Conservation (phyloP, 1,284 basidiomycete genomes). For the Trametes versicolor region DNA sequence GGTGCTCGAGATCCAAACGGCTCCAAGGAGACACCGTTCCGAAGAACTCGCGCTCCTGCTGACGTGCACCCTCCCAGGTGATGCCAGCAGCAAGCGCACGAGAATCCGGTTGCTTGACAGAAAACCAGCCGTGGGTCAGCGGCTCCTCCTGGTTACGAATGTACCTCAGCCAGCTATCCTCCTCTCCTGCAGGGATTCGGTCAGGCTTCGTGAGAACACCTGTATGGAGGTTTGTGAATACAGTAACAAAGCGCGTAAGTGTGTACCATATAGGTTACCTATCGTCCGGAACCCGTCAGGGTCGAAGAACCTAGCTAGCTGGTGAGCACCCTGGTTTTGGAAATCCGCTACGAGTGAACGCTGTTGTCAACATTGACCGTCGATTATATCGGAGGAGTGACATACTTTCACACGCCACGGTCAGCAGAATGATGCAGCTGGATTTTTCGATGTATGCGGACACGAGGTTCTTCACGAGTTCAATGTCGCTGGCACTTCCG, state of each 20-base stretch:
- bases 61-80: constrained; percentile 67
- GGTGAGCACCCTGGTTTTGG: constrained; percentile 77
- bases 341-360: constrained; percentile 70
- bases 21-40: constrained; percentile 64
- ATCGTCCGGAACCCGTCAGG: constrained; percentile 72
- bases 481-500: constrained; percentile 64
- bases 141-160: constrained; percentile 64
- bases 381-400: constrained; percentile 6
- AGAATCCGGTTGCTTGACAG: constrained; percentile 76
- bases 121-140: constrained; percentile 73
- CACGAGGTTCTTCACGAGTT: constrained; percentile 67
- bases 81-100: constrained; percentile 62
- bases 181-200: constrained; percentile 70
- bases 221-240: constrained; percentile 43
- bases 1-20: constrained; percentile 56
- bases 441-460: constrained; percentile 65
- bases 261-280: constrained; percentile 49
- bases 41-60: constrained; percentile 76
- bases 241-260: background rate
- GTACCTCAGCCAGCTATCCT: constrained; percentile 65
- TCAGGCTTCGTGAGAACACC: constrained; percentile 88
- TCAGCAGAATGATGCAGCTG: constrained; percentile 75
- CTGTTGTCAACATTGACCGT: background rate
- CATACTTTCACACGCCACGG: constrained; percentile 79
- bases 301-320: constrained; percentile 65